Conservation (phyloP, 257 asterid species). For the Schizonepeta tenuifolia region DNA sequence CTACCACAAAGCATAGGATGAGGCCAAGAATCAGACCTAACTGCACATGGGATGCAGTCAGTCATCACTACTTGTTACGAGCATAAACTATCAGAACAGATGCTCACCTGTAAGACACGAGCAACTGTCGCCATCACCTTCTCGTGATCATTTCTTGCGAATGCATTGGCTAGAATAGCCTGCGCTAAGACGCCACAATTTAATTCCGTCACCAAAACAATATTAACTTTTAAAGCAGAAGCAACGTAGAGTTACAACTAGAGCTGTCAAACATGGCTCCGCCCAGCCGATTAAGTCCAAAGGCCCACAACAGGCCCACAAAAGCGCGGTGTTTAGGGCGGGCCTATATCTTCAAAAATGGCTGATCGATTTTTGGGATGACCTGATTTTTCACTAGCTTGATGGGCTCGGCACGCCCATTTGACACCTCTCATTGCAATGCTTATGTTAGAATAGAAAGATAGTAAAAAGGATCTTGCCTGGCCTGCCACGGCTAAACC, state of each 20-base stretch:
- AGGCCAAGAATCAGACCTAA: slow-evolving; percentile 47
- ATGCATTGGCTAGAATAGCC: slow-evolving; percentile 57
- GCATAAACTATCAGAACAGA: neutral
- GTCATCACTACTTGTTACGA: neutral
- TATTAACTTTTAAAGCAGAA: too few species aligned
- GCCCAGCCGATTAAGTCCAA: too few species aligned
- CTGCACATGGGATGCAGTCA: slow-evolving; percentile 32
- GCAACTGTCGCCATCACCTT: slow-evolving; percentile 40
- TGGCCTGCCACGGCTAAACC: slow-evolving; percentile 55
- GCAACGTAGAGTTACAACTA: too few species aligned
- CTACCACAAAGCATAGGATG: slow-evolving; percentile 37
- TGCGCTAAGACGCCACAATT: slow-evolving; percentile 14
- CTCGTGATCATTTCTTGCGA: slow-evolving; percentile 46
- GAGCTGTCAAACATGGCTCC: too few species aligned
- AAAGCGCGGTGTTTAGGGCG: too few species aligned
- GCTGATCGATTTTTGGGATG: too few species aligned
- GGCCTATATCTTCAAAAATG: too few species aligned
- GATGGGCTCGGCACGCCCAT: too few species aligned
- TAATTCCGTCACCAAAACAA: too few species aligned
- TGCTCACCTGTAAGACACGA: slow-evolving; percentile 51
- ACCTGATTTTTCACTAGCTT: too few species aligned
- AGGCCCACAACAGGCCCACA: too few species aligned
- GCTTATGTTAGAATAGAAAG: neutral
- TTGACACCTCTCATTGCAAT: neutral
- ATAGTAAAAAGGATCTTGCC: slow-evolving; percentile 19